A percentile compares a stretch with the other conserved stretches of the same genome.
phyloP scores from a whole-genome alignment of 345 rosid species.

The Camelina hispida region DNA sequence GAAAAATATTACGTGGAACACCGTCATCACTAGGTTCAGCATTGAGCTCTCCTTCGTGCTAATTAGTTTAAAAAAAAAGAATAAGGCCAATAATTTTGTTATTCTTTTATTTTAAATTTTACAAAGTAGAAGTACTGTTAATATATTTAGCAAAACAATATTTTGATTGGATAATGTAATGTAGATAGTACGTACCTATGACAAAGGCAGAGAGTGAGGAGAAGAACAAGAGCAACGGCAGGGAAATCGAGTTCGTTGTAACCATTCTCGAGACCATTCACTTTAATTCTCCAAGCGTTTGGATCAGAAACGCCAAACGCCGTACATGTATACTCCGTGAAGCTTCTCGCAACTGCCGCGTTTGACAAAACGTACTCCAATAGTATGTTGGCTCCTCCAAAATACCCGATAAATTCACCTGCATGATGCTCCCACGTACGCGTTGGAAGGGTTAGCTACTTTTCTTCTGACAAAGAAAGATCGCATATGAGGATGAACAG shows the following conservation, averaged over 20 bases:
- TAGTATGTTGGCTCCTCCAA: slow-evolving; percentile 87
- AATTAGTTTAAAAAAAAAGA: not conserved
- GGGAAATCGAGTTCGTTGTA: slow-evolving; percentile 80
- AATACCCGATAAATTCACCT: slow-evolving; percentile 92
- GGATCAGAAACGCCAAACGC: slow-evolving; percentile 64
- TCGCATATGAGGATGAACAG: slow-evolving; percentile 17
- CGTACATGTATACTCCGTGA: slow-evolving; percentile 75
- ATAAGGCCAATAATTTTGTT: not conserved
- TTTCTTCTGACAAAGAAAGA: slow-evolving; percentile 23
- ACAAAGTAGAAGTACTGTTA: not conserved
- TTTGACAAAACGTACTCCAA: slow-evolving; percentile 95
- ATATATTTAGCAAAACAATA: not conserved
- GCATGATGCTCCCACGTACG: not conserved
- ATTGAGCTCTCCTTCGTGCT: slow-evolving; percentile 92
- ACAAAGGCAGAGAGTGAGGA: slow-evolving; percentile 86
- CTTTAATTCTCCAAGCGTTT: slow-evolving; percentile 74
- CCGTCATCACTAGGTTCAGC: slow-evolving; percentile 81
- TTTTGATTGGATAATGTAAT: not conserved
- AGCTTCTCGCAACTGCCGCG: slow-evolving; percentile 90
- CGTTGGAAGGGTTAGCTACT: slow-evolving; percentile 16
- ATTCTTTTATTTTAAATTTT: not conserved
- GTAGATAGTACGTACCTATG: slow-evolving; percentile 54
- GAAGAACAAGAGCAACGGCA: slow-evolving; percentile 82
- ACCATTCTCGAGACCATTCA: slow-evolving; percentile 61
- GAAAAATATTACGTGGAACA: slow-evolving; percentile 80